These are phyloP conservation scores for Graphiopsis chlorocephala DNA, from an alignment of 2,329 filamentous ascomycete species.

Conservation along the genomic window DNA sequence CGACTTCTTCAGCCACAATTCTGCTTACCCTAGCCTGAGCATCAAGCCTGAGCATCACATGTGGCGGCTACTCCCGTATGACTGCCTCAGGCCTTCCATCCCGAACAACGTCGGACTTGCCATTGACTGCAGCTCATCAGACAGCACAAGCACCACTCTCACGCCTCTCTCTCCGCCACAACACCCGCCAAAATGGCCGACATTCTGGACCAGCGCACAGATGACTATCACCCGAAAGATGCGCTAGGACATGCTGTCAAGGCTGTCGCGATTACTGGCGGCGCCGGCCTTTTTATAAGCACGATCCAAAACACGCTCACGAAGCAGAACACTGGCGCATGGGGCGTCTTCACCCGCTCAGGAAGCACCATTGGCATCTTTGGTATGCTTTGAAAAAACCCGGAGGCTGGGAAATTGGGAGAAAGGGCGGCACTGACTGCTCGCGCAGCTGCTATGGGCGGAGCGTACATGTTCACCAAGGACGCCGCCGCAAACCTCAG, in stretches of 20 bases:
- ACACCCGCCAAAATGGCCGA: conserved; percentile 42
- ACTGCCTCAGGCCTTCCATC: no score
- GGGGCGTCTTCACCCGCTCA: conserved; percentile 75
- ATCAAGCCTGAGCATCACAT: no score
- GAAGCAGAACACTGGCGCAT: conserved; percentile 75
- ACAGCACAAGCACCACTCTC: no score
- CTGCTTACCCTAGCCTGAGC: no score
- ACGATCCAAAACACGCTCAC: conserved; percentile 83
- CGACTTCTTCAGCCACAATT: no score
- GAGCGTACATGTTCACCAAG: conserved; percentile 73
- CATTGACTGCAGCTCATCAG: no score
- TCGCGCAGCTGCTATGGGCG: conserved; percentile 64
- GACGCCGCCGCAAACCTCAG: conserved; percentile 79
- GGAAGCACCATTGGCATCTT: conserved; percentile 70
- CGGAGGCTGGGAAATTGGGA: background rate
- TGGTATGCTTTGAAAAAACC: conserved; percentile 45
- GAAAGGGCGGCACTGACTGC: conserved; percentile 20
- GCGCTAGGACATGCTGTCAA: conserved; percentile 66
- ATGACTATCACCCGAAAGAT: conserved; percentile 68
- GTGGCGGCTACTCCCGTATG: no score
- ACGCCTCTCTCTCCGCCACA: conserved; percentile 6
- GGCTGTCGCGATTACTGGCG: conserved; percentile 63
- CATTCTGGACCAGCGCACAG: conserved; percentile 38
- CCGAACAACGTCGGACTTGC: no score
- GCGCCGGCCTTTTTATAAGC: conserved; percentile 68